phyloP scores from a whole-genome alignment of 208 protist species.

The Strigomonas galati region DNA sequence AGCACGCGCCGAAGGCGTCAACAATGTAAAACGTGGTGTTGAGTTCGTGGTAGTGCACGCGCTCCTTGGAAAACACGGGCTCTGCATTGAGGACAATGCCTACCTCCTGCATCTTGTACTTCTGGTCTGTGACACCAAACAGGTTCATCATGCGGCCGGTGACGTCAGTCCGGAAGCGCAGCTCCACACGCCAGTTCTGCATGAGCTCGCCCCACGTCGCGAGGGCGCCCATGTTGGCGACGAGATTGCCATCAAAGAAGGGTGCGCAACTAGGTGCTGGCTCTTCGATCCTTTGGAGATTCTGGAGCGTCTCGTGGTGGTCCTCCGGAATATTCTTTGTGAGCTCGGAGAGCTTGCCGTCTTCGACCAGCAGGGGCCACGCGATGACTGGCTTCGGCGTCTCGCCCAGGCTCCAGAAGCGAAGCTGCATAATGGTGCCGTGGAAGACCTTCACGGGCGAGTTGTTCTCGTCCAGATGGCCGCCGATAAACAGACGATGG shows the following conservation, averaged over 20 bases:
- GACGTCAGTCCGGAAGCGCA: constrained; percentile 78
- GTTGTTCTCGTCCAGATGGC: constrained; percentile 73
- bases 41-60: constrained; percentile 79
- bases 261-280: constrained; percentile 47
- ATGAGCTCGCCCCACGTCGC: constrained; percentile 76
- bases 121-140: constrained; percentile 73
- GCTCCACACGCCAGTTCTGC: constrained; percentile 85
- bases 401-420: constrained; percentile 57
- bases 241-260: constrained; percentile 75
- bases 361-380: constrained; percentile 70
- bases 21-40: constrained; percentile 83
- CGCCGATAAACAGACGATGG: constrained; percentile 83
- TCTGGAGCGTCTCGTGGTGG: constrained; percentile 72
- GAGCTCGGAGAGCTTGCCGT: constrained; percentile 58
- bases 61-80: constrained; percentile 72
- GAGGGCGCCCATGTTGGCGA: constrained; percentile 74
- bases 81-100: constrained; percentile 87
- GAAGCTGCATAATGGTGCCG: constrained; percentile 72
- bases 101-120: constrained; percentile 85
- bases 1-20: constrained; percentile 77
- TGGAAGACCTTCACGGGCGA: constrained; percentile 54
- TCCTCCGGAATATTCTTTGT: constrained; percentile 69
- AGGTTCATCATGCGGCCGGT: constrained; percentile 75
- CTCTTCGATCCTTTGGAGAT: constrained; percentile 48
- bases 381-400: constrained; percentile 43